Conservation (phyloP, 225 moss, liverwort and hornwort species). For the Sphagnum tenellum region DNA sequence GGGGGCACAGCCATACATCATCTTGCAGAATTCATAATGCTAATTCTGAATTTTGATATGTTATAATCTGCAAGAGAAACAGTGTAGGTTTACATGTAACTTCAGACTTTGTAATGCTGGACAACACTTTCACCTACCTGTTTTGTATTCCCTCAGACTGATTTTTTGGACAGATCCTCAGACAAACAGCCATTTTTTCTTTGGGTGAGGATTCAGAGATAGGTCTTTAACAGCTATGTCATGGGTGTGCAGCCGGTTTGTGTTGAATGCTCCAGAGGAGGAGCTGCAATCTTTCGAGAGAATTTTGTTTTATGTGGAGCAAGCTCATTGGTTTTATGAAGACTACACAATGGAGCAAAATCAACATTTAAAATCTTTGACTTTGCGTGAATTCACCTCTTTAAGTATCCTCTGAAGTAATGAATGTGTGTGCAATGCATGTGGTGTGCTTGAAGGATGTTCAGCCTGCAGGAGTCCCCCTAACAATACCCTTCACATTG, state of each 20-base stretch:
- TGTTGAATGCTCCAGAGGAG: constrained; percentile 87
- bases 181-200: background rate
- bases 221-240: background rate
- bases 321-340: constrained; percentile 99
- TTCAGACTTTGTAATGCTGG: background rate
- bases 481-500: background rate
- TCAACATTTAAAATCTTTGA: constrained; percentile 53
- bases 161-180: too few relatives aligned
- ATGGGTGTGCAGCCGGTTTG: constrained; percentile 57
- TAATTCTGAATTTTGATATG: too few relatives aligned
- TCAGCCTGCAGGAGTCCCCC: too few relatives aligned
- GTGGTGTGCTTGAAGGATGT: too few relatives aligned
- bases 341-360: constrained; percentile 98
- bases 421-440: too few relatives aligned
- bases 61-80: background rate
- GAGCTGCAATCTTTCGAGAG: constrained; percentile 90
- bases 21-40: too few relatives aligned
- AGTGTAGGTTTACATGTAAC: background rate
- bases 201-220: background rate
- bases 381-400: constrained; percentile 81
- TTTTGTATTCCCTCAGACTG: too few relatives aligned
- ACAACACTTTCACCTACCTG: background rate
- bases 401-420: constrained; percentile 44
- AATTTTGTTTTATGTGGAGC: constrained; percentile 87
- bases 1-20: too few relatives aligned